Evolutionary conservation across 2,329 filamentous ascomycete species (phyloP).

Genomic region (Hypoxylon sp.): DNA sequence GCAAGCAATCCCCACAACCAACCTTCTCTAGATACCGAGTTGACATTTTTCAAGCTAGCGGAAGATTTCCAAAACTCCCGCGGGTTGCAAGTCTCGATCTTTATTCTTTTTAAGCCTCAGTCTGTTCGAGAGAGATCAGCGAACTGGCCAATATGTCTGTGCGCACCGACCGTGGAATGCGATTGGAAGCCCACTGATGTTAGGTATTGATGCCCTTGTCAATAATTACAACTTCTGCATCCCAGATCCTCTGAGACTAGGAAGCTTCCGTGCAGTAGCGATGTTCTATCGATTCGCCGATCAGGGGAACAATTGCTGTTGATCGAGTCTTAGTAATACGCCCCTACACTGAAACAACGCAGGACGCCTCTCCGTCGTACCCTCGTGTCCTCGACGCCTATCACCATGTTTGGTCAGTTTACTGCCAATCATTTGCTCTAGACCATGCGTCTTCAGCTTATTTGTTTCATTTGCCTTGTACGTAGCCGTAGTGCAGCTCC

Average conservation of each 20-base stretch:
- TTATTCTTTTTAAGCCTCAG: conserved; percentile 27
- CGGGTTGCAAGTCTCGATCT: conserved; percentile 20
- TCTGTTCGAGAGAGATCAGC: conserved; percentile 19
- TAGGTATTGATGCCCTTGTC: conserved; percentile 23
- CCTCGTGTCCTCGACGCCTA: conserved; percentile 6
- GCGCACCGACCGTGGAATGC: conserved; percentile 27
- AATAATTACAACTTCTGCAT: conserved; percentile 33
- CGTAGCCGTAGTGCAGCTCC: conserved; percentile 28
- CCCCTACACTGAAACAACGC: background rate
- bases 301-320: conserved; percentile 23
- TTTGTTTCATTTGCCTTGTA: conserved; percentile 30
- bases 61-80: conserved; percentile 33
- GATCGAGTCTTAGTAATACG: conserved; percentile 5
- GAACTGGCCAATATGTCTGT: conserved; percentile 31
- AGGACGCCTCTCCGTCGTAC: conserved; percentile 12
- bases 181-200: conserved; percentile 19
- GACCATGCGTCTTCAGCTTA: conserved; percentile 13
- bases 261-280: conserved; percentile 44
- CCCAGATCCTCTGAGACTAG: conserved; percentile 33
- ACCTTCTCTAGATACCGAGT: conserved; percentile 17
- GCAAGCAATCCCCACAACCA: conserved; percentile 32
- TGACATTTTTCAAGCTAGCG: conserved; percentile 14
- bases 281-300: conserved; percentile 33
- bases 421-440: conserved; percentile 22
- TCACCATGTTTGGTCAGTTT: conserved; percentile 13